phyloP scores from a whole-genome alignment of 805 yeast species.

The Peterozyma xylosa region DNA sequence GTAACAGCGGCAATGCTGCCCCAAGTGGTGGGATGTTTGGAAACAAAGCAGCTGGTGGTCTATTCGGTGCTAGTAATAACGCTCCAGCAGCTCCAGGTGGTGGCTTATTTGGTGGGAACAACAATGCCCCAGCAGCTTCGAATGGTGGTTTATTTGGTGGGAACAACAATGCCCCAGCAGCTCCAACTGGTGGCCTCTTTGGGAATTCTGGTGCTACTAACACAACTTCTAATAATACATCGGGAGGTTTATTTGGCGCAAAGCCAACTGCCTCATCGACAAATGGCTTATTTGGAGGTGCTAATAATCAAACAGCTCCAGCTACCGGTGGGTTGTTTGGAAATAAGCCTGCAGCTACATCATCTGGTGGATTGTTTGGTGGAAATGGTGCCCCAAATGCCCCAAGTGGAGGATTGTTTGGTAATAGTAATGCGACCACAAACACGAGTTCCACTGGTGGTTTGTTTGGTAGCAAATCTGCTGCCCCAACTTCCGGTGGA shows the following conservation, averaged over 20 bases:
- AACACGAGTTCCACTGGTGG: slow-evolving; percentile 4
- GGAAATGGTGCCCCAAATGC: slow-evolving; percentile 12
- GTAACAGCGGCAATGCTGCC: slow-evolving; percentile 7
- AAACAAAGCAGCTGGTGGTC: slow-evolving; percentile 15
- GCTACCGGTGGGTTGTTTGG: no score
- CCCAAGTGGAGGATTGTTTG: slow-evolving; percentile 18
- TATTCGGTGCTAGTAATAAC: slow-evolving; percentile 10
- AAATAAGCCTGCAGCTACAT: slow-evolving; percentile 10
- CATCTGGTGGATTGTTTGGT: slow-evolving; percentile 23
- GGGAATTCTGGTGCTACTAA: no score
- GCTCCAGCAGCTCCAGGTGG: slow-evolving; percentile 11
- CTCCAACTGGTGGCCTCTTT: slow-evolving; percentile 5
- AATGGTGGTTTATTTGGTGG: not conserved
- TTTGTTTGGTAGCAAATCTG: slow-evolving; percentile 3
- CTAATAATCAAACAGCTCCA: no score
- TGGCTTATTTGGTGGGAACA: slow-evolving; percentile 16
- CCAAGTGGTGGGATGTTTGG: slow-evolving; percentile 8
- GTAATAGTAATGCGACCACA: slow-evolving; percentile 11
- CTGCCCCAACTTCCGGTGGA: slow-evolving; percentile 1
- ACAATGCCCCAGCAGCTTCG: slow-evolving; percentile 10
- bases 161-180: slow-evolving; percentile 9
- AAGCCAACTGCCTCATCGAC: slow-evolving; percentile 7
- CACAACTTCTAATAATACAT: not conserved
- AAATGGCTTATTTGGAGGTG: slow-evolving; percentile 23
- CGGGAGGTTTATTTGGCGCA: slow-evolving; percentile 29